These are phyloP conservation scores for Dichotomocladium elegans DNA, from an alignment of 371 early-diverging fungal species.

Conservation along the genomic window DNA sequence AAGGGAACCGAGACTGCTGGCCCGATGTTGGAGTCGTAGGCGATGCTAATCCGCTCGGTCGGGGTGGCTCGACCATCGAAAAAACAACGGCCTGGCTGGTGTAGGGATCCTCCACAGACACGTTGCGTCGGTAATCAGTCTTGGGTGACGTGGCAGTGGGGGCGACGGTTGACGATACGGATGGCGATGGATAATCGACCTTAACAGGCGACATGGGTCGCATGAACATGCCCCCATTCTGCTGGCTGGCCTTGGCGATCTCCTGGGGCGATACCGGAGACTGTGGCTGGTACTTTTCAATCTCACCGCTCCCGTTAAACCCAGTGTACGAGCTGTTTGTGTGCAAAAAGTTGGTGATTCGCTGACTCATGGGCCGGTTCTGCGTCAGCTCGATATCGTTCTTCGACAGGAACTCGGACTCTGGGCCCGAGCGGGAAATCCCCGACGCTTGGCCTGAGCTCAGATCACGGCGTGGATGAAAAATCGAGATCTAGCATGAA, in stretches of 20 bases:
- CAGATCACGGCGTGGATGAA: slow-evolving; percentile 34
- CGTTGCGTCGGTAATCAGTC: slow-evolving; percentile 7
- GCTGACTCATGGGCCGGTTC: slow-evolving; percentile 6
- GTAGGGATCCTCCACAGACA: slow-evolving; percentile 38
- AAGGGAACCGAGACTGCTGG: slow-evolving; percentile 7
- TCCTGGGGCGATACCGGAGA: not conserved
- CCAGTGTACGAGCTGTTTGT: not conserved
- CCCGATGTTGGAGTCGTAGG: not conserved
- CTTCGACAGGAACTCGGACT: slow-evolving; percentile 6
- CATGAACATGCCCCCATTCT: slow-evolving; percentile 22
- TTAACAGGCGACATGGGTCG: slow-evolving; percentile 36
- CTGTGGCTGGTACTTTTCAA: slow-evolving; percentile 11
- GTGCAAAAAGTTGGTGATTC: slow-evolving; percentile 16
- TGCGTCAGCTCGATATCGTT: slow-evolving; percentile 16
- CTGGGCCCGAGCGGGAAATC: slow-evolving; percentile 2
- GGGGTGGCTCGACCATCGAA: slow-evolving; percentile 27
- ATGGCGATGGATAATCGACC: slow-evolving; percentile 25
- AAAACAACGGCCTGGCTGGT: slow-evolving; percentile 31
- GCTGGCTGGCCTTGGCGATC: not conserved
- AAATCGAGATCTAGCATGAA: slow-evolving; percentile 30
- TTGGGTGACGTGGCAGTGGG: slow-evolving; percentile 16
- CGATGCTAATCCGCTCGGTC: not conserved
- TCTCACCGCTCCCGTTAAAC: not conserved
- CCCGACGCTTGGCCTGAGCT: not conserved
- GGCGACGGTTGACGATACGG: slow-evolving; percentile 15